Evolutionary conservation across 129 eudicot genomes (phyloP), one percentile per base, ranked within the genome.

Genomic region (Helianthus tuberosus): DNA sequence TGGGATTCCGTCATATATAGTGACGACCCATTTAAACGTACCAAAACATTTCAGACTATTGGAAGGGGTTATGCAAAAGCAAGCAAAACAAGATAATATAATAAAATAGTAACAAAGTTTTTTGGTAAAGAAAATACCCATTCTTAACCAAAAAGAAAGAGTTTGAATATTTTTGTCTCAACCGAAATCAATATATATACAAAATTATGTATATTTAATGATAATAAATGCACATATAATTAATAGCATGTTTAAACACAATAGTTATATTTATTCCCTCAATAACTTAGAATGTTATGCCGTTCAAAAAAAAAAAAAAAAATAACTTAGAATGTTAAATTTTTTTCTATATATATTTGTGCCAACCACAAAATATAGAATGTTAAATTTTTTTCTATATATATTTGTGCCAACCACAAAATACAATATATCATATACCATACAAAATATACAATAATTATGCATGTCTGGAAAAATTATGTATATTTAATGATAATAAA

Each of bases 1-100:
- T 0, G 46, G 69, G 61, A 73, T 73, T 6, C 69, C 77, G 5
- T 73, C 38, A 50, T 23, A 44, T 17, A 73, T 73, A 73, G 47
- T 10, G 7, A 46, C 11, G 13, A 15, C 46, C 69, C 77, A 73
- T 3, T 25, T 16, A 0, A 60, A 25, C 0, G 77, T 27, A 35
- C 4, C 6, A 38, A 38, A 20, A 13, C 14, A 25, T 3, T n/a
- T 14, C 36, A 23, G 23, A 20, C 23, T 20, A 20, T 20, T 17
- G 3, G 77, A 60, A 5, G 77, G 61, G 14, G 48, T 17, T 60
- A 32, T 50, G 32, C 3, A 10, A 27, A 60, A 71, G 46, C 65
- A 73, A 25, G 27, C 12, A 14, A 53, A 53, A 15, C 20, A 70
- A 20, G 39, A 27, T 5, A 41, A 57, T 72, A 58, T 7, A 25